Evolutionary conservation across 805 yeast genomes (phyloP).

Genomic region (Ascoidea tarda): DNA sequence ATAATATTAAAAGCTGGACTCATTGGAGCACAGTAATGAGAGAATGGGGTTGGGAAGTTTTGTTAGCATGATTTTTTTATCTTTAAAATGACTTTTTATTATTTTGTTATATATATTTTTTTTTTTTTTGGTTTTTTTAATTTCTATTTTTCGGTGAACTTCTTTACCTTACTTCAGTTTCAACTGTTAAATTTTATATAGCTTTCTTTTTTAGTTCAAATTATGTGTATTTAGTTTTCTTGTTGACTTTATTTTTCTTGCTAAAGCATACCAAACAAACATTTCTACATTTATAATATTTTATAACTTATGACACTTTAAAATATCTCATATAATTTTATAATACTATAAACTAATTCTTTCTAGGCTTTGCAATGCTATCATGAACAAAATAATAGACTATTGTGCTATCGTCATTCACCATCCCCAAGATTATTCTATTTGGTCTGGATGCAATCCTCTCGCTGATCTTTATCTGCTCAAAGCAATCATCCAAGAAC

Average conservation of each 20-base stretch:
- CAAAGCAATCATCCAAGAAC: constrained; percentile 27
- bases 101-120: no score
- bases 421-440: constrained; percentile 38
- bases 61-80: constrained; percentile 22
- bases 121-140: no score
- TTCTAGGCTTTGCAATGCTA: constrained; percentile 52
- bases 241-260: no score
- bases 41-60: constrained; percentile 68
- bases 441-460: constrained; percentile 19
- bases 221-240: no score
- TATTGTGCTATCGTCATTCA: constrained; percentile 53
- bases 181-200: background rate
- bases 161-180: background rate
- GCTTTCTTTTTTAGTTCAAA: background rate
- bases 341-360: constrained; percentile 20
- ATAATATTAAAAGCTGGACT: constrained; percentile 32
- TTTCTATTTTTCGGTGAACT: background rate
- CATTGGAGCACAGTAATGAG: constrained; percentile 63
- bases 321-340: no score
- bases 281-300: no score
- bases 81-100: no score
- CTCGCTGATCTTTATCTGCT: constrained; percentile 10
- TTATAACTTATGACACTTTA: no score
- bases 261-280: no score
- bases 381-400: constrained; percentile 57